Base-by-base conservation (phyloP, 192 early-diverging fungal genomes). In the Phlyctochytrium arcticum region DNA sequence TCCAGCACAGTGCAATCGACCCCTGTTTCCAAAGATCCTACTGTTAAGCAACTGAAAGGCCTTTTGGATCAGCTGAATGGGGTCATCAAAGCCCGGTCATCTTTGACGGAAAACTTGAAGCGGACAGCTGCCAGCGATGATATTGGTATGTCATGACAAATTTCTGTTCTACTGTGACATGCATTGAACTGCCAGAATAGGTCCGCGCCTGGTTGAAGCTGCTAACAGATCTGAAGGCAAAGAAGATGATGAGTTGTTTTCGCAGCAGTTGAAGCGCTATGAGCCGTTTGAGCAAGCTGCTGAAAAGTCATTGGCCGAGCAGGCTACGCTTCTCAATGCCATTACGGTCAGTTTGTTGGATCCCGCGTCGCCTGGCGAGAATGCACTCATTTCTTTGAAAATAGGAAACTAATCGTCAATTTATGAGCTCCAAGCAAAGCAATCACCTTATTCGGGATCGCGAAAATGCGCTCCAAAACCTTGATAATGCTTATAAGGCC, bases 391-490 rank as follows among this genome's bases (percentile, higher is more conserved):
- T 57, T n/a, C 9, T 0, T 12, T 17, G 12, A n/a, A 23, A 33
- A 35, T 33, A 72, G 58, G 84, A 84, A 36, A 81, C 83, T 23
- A 89, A 92, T 70, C 68, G 82, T 58, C 73, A 77, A 15, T 92
- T 90, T 69, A 57, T 87, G 23, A 78, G 81, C 26, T 84, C 85
- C 17, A 71, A 82, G n/a, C 77, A 82, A 49, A 86, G 66, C 9
- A 77, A 85, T 31, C 65, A 76, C 5, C 59, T 80, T 50, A 72
- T 92, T 54, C 74, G 81, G 23, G 82, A 88, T 57, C 68, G 92
- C 4, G 90, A 91, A 60, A 80, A 88, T 60, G 88, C 89, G 2
- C 63, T 94, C 27, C 85, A 86, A 49, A 91, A 88, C 49, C 71
- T 94, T 58, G 89, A 90, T 48, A 79, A 75, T 7, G 91, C 85